Conservation (phyloP, 345 rosid species). For the Barbarea vulgaris region DNA sequence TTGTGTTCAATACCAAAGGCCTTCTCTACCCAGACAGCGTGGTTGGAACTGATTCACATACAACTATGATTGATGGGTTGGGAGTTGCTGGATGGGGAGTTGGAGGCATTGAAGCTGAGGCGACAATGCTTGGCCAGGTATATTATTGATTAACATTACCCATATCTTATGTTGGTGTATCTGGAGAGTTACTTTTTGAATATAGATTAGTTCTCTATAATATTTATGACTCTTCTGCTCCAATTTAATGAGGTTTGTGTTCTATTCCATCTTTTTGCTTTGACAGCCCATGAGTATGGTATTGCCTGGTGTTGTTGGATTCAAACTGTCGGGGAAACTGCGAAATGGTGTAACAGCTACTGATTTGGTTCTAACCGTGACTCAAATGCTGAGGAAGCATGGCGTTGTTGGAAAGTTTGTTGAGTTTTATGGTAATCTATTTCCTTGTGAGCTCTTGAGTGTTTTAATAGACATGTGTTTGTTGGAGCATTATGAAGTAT, state of each 20-base stretch:
- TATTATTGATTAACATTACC: background rate
- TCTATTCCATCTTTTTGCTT: background rate
- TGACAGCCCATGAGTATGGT: conserved; percentile 99
- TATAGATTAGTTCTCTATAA: background rate
- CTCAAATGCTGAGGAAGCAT: conserved; percentile 98
- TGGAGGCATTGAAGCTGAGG: conserved; percentile 99
- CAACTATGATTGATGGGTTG: conserved; percentile 98
- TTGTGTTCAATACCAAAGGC: conserved; percentile 85
- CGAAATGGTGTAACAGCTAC: conserved; percentile 94
- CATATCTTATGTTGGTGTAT: background rate
- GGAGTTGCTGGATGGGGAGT: conserved; percentile 99
- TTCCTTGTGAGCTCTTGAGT: conserved; percentile 16
- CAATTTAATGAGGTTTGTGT: background rate
- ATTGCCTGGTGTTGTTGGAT: conserved; percentile 98
- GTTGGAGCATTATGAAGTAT: conserved; percentile 5
- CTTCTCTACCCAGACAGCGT: conserved; percentile 93
- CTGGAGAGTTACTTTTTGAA: background rate
- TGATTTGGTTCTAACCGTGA: conserved; percentile 94
- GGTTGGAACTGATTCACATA: conserved; percentile 98
- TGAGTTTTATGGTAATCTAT: conserved; percentile 83
- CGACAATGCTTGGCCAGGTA: conserved; percentile 99
- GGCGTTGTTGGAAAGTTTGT: conserved; percentile 99
- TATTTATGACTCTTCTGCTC: background rate
- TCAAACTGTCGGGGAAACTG: conserved; percentile 86
- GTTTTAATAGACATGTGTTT: background rate